These are phyloP conservation scores for Botrytis pseudocinerea DNA, from an alignment of 2,329 filamentous ascomycete species.

Conservation along the genomic window DNA sequence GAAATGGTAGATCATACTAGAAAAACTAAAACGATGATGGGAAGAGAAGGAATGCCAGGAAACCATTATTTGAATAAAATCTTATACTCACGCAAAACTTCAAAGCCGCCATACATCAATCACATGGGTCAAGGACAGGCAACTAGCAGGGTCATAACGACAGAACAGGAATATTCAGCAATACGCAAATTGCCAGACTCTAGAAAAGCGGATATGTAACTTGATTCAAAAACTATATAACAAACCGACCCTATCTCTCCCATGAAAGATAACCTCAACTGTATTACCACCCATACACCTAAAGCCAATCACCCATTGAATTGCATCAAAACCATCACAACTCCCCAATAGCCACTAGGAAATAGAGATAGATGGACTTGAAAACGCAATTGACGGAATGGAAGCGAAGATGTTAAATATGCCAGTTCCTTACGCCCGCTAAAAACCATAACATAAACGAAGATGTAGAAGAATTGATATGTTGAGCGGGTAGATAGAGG, in stretches of 20 bases:
- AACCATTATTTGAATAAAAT: background rate
- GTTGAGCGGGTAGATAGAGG: background rate
- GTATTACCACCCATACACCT: conserved; percentile 14
- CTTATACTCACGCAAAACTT: background rate
- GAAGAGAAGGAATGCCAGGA: background rate
- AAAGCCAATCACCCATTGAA: background rate
- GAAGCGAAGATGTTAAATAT: conserved; percentile 5
- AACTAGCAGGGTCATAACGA: background rate
- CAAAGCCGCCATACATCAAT: background rate
- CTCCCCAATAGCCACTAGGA: background rate
- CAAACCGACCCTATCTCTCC: conserved; percentile 13
- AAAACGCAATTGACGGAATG: conserved; percentile 4
- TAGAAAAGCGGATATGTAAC: conserved; percentile 12
- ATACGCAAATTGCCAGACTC: background rate
- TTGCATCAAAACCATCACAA: conserved; percentile 12
- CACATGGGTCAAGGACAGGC: too few species aligned
- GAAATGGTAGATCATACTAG: too few species aligned
- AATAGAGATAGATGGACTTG: conserved; percentile 12
- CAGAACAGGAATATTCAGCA: background rate
- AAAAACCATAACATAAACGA: background rate
- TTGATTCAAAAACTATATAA: background rate
- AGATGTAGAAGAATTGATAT: conserved; percentile 1
- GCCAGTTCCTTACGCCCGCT: conserved; percentile 18
- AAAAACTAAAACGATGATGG: background rate
- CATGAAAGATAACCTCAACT: conserved; percentile 16